Evolutionary conservation across 2,329 filamentous ascomycete genomes (phyloP).

Genomic region (Aspergillus oerlinghausenensis): DNA sequence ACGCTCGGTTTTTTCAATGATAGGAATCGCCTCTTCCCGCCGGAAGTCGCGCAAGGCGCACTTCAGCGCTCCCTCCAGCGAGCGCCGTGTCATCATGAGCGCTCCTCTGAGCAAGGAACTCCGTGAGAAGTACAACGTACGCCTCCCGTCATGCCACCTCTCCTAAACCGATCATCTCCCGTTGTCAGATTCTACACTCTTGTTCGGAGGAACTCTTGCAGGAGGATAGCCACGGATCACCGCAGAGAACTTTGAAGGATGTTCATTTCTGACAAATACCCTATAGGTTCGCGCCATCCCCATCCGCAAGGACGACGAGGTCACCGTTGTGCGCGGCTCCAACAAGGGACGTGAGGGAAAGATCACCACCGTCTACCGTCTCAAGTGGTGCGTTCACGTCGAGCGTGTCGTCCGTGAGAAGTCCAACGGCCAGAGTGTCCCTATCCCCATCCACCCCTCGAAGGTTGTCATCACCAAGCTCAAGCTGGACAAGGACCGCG

Average conservation of each 20-base stretch:
- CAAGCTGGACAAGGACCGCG: slow-evolving; percentile 67
- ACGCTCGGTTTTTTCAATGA: neutral
- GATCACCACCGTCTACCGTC: slow-evolving; percentile 94
- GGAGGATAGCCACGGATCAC: neutral
- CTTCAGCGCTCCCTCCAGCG: slow-evolving; percentile 90
- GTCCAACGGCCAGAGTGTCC: slow-evolving; percentile 92
- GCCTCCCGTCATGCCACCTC: slow-evolving; percentile 30
- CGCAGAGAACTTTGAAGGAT: neutral
- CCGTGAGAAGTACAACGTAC: slow-evolving; percentile 97
- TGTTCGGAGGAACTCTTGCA: neutral
- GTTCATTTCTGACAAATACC: slow-evolving; percentile 4
- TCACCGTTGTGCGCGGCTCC: slow-evolving; percentile 82
- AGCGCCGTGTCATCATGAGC: slow-evolving; percentile 95
- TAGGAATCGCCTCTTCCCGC: slow-evolving; percentile 64
- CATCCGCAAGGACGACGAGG: slow-evolving; percentile 96
- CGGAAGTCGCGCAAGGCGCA: slow-evolving; percentile 99
- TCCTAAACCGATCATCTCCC: slow-evolving; percentile 2
- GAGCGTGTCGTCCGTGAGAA: slow-evolving; percentile 97
- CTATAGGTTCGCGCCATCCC: slow-evolving; percentile 85
- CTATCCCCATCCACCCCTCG: slow-evolving; percentile 89
- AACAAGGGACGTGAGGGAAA: slow-evolving; percentile 99
- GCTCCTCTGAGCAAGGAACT: slow-evolving; percentile 94
- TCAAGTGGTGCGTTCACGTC: slow-evolving; percentile 96
- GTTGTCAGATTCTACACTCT: neutral
- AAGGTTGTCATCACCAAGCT: slow-evolving; percentile 99